These are phyloP conservation scores for Candida sojae DNA, from an alignment of 1,139 yeast species.

Conservation along the genomic window DNA sequence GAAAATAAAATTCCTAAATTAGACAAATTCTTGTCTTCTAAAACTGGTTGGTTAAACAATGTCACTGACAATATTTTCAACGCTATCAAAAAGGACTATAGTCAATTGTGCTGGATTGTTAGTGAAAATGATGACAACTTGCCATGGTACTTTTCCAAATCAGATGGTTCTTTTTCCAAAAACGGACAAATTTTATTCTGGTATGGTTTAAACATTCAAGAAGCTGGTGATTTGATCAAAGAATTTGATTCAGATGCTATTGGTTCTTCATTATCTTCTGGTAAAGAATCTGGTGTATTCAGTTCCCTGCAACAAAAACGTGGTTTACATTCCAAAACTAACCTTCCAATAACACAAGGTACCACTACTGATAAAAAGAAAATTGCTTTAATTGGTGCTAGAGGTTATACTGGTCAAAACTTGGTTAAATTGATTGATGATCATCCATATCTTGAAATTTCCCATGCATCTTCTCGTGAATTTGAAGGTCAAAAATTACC, in stretches of 20 bases:
- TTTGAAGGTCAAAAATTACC: constrained; percentile 81
- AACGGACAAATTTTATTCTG: constrained; percentile 91
- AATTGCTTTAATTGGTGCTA: constrained; percentile 95
- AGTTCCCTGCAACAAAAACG: constrained; percentile 40
- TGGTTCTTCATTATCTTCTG: constrained; percentile 40
- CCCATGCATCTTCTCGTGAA: constrained; percentile 96
- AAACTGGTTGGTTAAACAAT: constrained; percentile 95
- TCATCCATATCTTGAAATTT: constrained; percentile 84
- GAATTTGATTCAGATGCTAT: constrained; percentile 53
- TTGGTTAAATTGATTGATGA: constrained; percentile 80
- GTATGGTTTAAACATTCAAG: constrained; percentile 80
- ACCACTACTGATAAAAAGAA: constrained; percentile 60
- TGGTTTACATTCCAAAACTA: constrained; percentile 60
- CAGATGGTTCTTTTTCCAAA: constrained; percentile 91
- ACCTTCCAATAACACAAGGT: constrained; percentile 69
- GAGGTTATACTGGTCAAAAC: constrained; percentile 97
- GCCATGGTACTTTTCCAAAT: constrained; percentile 88
- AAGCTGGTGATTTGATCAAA: constrained; percentile 65
- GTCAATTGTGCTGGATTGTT: constrained; percentile 82
- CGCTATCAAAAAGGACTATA: constrained; percentile 74
- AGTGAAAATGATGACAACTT: constrained; percentile 89
- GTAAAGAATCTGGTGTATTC: constrained; percentile 44
- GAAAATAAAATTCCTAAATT: constrained; percentile 59
- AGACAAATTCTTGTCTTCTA: constrained; percentile 85
- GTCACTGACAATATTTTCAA: constrained; percentile 94